These are phyloP conservation scores for Brettanomyces anomalus DNA, from an alignment of 805 yeast species.

Conservation along the genomic window DNA sequence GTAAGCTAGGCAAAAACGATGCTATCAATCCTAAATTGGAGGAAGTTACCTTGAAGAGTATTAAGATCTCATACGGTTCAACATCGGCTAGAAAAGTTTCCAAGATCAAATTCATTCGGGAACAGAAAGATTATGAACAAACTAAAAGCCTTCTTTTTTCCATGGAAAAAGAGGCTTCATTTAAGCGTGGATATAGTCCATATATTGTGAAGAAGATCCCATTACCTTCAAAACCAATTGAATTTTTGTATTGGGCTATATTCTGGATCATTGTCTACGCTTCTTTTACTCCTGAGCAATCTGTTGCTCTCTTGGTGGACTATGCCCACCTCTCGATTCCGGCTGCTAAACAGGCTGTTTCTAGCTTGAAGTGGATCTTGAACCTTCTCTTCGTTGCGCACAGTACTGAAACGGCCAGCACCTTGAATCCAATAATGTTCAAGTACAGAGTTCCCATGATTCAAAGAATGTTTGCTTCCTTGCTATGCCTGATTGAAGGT, in stretches of 20 bases:
- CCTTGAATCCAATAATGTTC: constrained; percentile 40
- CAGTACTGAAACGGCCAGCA: constrained; percentile 35
- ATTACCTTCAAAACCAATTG: constrained; percentile 30
- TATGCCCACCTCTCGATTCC: constrained; percentile 5
- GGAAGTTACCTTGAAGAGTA: constrained; percentile 33
- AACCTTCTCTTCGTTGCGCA: constrained; percentile 34
- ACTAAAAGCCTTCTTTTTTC: constrained; percentile 46
- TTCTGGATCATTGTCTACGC: constrained; percentile 3
- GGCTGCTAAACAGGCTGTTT: constrained; percentile 4
- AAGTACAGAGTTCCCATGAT: constrained; percentile 54
- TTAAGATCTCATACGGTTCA: constrained; percentile 30
- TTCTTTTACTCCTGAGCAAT: constrained; percentile 7
- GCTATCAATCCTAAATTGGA: constrained; percentile 33
- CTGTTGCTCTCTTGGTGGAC: constrained; percentile 3
- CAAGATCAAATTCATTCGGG: constrained; percentile 44
- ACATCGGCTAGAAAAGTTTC: constrained; percentile 12
- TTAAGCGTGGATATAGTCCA: constrained; percentile 49
- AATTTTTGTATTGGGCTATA: constrained; percentile 22
- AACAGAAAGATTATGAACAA: constrained; percentile 33
- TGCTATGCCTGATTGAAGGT: constrained; percentile 56
- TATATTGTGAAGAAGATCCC: constrained; percentile 15
- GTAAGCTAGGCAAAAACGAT: constrained; percentile 6
- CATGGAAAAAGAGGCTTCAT: constrained; percentile 73
- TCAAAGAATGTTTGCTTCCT: constrained; percentile 41
- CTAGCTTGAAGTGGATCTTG: constrained; percentile 7